A percentile compares a stretch with the other conserved stretches of the same genome.
Evolutionary conservation across 768 basidiomycete genomes (phyloP).

Genomic region (Zangia roseola): DNA sequence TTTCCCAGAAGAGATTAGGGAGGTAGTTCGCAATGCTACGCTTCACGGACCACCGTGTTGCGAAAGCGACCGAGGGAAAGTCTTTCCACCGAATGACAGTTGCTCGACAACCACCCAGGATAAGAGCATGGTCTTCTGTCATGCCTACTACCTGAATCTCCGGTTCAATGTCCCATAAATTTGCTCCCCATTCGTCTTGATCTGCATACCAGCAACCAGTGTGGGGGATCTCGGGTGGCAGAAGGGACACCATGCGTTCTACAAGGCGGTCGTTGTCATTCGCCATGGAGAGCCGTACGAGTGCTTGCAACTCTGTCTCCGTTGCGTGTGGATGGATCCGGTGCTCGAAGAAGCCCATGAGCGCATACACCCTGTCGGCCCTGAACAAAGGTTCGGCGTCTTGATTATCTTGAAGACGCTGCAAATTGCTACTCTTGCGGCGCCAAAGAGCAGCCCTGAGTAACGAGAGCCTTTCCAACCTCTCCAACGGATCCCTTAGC

Average conservation of each 20-base stretch:
- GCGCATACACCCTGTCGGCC: constrained; percentile 25
- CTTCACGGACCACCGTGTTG: constrained; percentile 9
- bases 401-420: background rate
- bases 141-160: constrained; percentile 18
- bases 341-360: constrained; percentile 29
- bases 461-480: constrained; percentile 20
- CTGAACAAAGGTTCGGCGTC: background rate
- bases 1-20: constrained; percentile 5
- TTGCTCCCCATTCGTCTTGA: constrained; percentile 13
- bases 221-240: constrained; percentile 2
- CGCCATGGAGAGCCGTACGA: constrained; percentile 23
- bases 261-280: constrained; percentile 23
- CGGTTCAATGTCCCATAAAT: constrained; percentile 22
- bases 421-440: constrained; percentile 5
- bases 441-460: constrained; percentile 27
- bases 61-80: constrained; percentile 21
- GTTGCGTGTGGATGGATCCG: constrained; percentile 17
- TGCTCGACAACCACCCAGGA: constrained; percentile 26
- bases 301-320: constrained; percentile 22
- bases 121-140: constrained; percentile 12
- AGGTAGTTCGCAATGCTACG: constrained; percentile 5
- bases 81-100: constrained; percentile 23
- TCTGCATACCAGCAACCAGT: constrained; percentile 21
- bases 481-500: constrained; percentile 20
- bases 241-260: constrained; percentile 23